Evolutionary conservation across 768 basidiomycete species (phyloP).

Genomic region (Fistulinella prunicolor): DNA sequence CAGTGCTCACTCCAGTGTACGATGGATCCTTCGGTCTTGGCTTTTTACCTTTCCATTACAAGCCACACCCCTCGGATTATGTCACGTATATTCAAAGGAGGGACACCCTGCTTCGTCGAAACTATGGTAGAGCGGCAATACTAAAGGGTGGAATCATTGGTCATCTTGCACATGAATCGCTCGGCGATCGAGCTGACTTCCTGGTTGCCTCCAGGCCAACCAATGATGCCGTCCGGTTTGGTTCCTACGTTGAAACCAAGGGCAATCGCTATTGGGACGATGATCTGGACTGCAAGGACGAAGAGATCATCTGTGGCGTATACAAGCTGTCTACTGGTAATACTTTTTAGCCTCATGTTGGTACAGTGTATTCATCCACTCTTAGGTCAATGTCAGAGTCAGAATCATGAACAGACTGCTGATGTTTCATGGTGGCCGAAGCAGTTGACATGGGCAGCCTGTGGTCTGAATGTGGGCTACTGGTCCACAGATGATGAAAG

Average conservation of each 20-base stretch:
- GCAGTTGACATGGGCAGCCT: not conserved
- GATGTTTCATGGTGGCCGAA: constrained; percentile 8
- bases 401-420: not conserved
- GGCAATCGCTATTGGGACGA: not conserved
- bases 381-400: not conserved
- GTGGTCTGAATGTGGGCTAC: not conserved
- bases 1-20: not conserved
- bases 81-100: not conserved
- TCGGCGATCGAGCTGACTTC: not conserved
- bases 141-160: not conserved
- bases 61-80: not conserved
- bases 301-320: constrained; percentile 1
- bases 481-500: not conserved
- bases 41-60: not conserved
- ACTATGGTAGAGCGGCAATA: not conserved
- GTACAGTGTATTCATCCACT: not conserved
- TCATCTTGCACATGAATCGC: not conserved
- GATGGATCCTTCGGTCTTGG: not conserved
- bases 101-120: not conserved
- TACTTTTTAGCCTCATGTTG: not conserved
- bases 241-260: not conserved
- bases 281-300: not conserved
- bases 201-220: not conserved
- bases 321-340: constrained; percentile 3
- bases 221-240: not conserved